Evolutionary conservation across 2,329 filamentous ascomycete species (phyloP), one percentile per base, ranked within the genome.

Genomic region (Bisporella sp.): DNA sequence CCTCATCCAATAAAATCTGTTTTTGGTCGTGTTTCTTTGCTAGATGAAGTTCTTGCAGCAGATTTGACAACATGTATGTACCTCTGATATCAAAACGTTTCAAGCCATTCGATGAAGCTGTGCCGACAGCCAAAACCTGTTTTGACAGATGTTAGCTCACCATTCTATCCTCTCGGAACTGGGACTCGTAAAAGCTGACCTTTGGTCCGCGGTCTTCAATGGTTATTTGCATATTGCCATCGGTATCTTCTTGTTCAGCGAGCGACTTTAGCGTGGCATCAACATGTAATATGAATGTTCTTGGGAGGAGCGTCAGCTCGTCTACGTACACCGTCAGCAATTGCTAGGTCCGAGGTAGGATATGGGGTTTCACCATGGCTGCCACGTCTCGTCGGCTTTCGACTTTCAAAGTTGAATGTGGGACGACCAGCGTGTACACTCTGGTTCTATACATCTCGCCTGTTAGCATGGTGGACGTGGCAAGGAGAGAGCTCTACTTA

Each of bases 41-140:
- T 59, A 97, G 78, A 1, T 87, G 93, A 58, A 99, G 79, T 71
- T 99, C 93, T 70, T 99, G 93, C 40, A 97, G 77, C 43, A 97
- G 81, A 67, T 97, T 99, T 55, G 92, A 96, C 52, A 99, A 79
- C 85, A 95, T 95, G 69, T 99, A 99, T 32, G 89, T 97, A 62
- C 93, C 93, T 57, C 92, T 87, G 55, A 99, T 81, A 65, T 97
- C 91, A 68, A 92, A 90, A 56, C 84, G 83, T 64, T 91, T 92
- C 72, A 87, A 82, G 41, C 91, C 92, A 59, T 87, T 89, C 35
- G 91, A 96, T 28, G 81, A 85, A 31, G 87, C 86, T 3, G 92
- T 96, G 57, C 89, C 87, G 37, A 97, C 74, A 37, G 87, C 85
- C 49, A 96, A 78, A 43, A 89, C 85, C 85, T 88, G 13, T 21